Conservation (phyloP, 768 basidiomycete species). For the Mycena latifolia region DNA sequence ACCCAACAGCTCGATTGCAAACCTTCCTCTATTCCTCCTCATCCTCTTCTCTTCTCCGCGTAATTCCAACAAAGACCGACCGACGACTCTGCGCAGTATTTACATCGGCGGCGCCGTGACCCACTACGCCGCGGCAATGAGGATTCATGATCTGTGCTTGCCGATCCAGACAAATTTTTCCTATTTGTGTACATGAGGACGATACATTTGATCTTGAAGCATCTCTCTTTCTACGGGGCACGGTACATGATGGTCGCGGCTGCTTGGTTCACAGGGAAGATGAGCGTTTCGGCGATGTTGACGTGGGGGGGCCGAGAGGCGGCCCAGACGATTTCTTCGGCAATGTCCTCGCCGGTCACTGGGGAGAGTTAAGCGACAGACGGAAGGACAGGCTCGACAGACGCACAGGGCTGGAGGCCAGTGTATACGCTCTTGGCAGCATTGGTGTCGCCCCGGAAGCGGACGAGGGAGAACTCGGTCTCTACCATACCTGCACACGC, state of each 20-base stretch:
- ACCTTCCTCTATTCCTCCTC: too few relatives aligned
- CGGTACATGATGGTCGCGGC: slow-evolving; percentile 73
- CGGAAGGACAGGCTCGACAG: neutral
- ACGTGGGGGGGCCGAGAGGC: slow-evolving; percentile 93
- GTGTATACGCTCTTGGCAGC: slow-evolving; percentile 93
- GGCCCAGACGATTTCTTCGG: slow-evolving; percentile 98
- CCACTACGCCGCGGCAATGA: too few relatives aligned
- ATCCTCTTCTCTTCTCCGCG: too few relatives aligned
- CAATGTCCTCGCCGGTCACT: slow-evolving; percentile 91
- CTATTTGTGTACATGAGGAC: slow-evolving; percentile 31
- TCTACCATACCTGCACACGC: slow-evolving; percentile 78
- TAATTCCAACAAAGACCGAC: too few relatives aligned
- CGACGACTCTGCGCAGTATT: too few relatives aligned
- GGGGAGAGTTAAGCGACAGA: slow-evolving; percentile 14
- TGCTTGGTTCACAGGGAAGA: slow-evolving; percentile 87
- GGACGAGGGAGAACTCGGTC: slow-evolving; percentile 92
- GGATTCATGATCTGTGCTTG: slow-evolving; percentile 10
- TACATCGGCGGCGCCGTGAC: too few relatives aligned
- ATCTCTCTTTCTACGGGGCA: slow-evolving; percentile 46
- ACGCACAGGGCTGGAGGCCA: slow-evolving; percentile 87
- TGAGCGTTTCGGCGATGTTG: slow-evolving; percentile 85
- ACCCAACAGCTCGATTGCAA: too few relatives aligned
- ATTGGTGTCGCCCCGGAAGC: slow-evolving; percentile 86
- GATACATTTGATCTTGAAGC: slow-evolving; percentile 32
- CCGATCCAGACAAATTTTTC: slow-evolving; percentile 3